Percentiles rank a stretch among this genome's conserved stretches.
phyloP scores from a whole-genome alignment of 1,139 yeast species.

The Saccharomyces hybrid region DNA sequence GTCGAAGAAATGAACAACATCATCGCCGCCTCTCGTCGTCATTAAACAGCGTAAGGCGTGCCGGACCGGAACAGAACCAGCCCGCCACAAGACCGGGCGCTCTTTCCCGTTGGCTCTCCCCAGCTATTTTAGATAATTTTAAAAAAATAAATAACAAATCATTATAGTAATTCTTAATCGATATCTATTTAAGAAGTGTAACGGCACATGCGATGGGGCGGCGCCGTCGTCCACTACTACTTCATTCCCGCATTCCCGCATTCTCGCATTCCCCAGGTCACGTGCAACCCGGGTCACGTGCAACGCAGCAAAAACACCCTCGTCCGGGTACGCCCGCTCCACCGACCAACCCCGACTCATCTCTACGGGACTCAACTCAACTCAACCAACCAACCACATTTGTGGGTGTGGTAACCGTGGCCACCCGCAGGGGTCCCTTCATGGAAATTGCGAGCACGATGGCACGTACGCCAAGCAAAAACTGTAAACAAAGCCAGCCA shows the following conservation, averaged over 20 bases:
- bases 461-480: not conserved
- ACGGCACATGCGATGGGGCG: not conserved
- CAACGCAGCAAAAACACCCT: not conserved
- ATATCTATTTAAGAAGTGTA: slow-evolving; percentile 1
- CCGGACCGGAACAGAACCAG: not conserved
- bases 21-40: no score
- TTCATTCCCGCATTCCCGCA: no score
- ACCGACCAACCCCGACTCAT: no score
- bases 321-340: not conserved
- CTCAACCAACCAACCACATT: not conserved
- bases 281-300: not conserved
- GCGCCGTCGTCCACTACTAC: not conserved
- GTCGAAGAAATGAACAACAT: no score
- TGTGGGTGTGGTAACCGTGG: not conserved
- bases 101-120: not conserved
- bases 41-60: not conserved
- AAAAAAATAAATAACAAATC: not conserved
- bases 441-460: not conserved
- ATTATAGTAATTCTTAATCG: slow-evolving; percentile 1
- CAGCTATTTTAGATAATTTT: not conserved
- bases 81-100: not conserved
- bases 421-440: not conserved
- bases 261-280: no score
- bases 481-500: not conserved
- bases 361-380: not conserved